phyloP scores from a whole-genome alignment of 31 red algal species.

The Odonthalia washingtoniensis region DNA sequence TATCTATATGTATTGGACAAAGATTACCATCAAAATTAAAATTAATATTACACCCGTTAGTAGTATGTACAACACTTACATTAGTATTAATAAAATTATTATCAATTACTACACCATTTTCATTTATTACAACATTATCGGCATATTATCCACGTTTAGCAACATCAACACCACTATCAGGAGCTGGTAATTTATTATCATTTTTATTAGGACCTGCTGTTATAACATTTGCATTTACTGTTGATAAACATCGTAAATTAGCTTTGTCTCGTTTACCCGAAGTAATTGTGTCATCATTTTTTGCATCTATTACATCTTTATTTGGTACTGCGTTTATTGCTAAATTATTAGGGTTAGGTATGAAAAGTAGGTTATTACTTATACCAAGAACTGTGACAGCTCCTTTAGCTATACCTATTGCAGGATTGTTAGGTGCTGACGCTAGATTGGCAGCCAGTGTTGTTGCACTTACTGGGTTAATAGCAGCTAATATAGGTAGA shows the following conservation, averaged over 20 bases:
- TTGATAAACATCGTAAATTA: constrained; percentile 78
- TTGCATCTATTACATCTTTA: constrained; percentile 72
- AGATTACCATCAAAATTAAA: constrained; percentile 70
- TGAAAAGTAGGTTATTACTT: constrained; percentile 64
- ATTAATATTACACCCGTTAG: constrained; percentile 83
- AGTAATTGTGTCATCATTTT: constrained; percentile 70
- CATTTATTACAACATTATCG: constrained; percentile 45
- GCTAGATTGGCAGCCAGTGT: constrained; percentile 82
- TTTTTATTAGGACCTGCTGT: constrained; percentile 94
- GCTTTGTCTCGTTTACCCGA: constrained; percentile 56
- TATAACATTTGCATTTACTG: constrained; percentile 96
- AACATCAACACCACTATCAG: constrained; percentile 9
- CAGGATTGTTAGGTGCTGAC: constrained; percentile 79
- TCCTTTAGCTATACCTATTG: constrained; percentile 91
- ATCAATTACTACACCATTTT: constrained; percentile 39
- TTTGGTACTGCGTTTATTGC: constrained; percentile 88
- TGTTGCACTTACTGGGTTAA: constrained; percentile 92
- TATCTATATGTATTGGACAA: constrained; percentile 83
- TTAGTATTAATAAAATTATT: constrained; percentile 69
- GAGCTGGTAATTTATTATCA: constrained; percentile 86
- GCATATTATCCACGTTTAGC: constrained; percentile 57
- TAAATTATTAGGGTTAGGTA: constrained; percentile 52
- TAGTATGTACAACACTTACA: constrained; percentile 81
- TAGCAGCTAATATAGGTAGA: constrained; percentile 89
- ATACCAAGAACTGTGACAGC: constrained; percentile 91